Conservation (phyloP, 2,329 filamentous ascomycete genomes). For the Aspergillus fischeri region DNA sequence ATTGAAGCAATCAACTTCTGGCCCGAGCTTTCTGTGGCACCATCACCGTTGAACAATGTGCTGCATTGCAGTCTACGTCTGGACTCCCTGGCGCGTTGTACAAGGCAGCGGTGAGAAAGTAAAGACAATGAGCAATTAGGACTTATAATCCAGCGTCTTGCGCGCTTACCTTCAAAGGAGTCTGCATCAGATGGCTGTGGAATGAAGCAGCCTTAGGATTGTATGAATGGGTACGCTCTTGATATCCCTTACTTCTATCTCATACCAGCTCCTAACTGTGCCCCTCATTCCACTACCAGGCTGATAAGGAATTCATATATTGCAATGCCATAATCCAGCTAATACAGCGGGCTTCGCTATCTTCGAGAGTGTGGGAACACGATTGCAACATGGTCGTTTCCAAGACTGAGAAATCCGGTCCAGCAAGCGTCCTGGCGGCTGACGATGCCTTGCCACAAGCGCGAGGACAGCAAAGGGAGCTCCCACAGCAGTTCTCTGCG, state of each 20-base stretch:
- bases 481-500: slow-evolving; percentile 17
- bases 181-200: background rate
- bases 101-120: background rate
- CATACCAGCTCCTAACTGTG: background rate
- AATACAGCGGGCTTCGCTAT: background rate
- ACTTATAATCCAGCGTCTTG: too few relatives aligned
- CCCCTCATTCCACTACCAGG: background rate
- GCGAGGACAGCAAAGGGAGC: background rate
- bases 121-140: too few relatives aligned
- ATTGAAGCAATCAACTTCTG: background rate
- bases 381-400: background rate
- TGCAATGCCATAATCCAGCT: background rate
- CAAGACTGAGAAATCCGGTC: background rate
- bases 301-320: background rate
- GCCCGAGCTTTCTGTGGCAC: background rate
- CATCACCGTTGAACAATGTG: background rate
- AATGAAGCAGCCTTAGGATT: background rate
- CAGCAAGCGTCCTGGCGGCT: background rate
- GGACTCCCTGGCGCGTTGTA: background rate
- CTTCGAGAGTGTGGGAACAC: background rate
- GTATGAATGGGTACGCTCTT: background rate
- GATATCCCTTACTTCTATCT: background rate
- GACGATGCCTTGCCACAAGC: background rate
- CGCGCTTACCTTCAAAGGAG: background rate
- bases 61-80: background rate